Conservation (phyloP, 352 stramenopile genomes). For the Pythium sukuiense region DNA sequence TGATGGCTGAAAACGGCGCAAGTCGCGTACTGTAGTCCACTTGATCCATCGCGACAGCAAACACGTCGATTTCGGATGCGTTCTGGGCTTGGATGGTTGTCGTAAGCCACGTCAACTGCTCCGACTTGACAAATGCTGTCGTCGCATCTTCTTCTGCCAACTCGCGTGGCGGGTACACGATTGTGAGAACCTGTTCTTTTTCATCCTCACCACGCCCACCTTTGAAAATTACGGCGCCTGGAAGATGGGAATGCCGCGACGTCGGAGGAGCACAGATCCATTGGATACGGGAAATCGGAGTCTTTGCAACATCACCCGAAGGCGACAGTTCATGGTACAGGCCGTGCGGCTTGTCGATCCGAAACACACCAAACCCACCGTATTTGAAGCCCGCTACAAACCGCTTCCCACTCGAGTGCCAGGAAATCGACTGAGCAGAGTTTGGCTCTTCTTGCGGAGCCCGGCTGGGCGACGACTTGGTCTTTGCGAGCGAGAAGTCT, state of each 20-base stretch:
- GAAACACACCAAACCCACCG: constrained; percentile 61
- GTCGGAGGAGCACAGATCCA: constrained; percentile 67
- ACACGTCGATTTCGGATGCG: constrained; percentile 47
- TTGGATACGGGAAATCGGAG: constrained; percentile 44
- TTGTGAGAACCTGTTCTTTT: constrained; percentile 34
- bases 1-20: constrained; percentile 57
- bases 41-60: constrained; percentile 50
- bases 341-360: constrained; percentile 55
- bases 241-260: constrained; percentile 46
- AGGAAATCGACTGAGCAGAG: constrained; percentile 60
- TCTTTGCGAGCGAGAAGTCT: constrained; percentile 22
- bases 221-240: constrained; percentile 54
- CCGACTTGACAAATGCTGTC: constrained; percentile 49
- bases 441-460: constrained; percentile 28
- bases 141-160: constrained; percentile 47
- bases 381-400: constrained; percentile 71
- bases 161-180: constrained; percentile 43
- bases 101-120: constrained; percentile 58
- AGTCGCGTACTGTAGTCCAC: constrained; percentile 51
- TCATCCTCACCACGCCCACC: constrained; percentile 32
- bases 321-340: constrained; percentile 16
- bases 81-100: constrained; percentile 45
- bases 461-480: not conserved
- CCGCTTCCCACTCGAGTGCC: constrained; percentile 75
- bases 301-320: not conserved